Base-by-base conservation (phyloP, 2,329 filamentous ascomycete genomes). In the Biscogniauxia marginata region DNA sequence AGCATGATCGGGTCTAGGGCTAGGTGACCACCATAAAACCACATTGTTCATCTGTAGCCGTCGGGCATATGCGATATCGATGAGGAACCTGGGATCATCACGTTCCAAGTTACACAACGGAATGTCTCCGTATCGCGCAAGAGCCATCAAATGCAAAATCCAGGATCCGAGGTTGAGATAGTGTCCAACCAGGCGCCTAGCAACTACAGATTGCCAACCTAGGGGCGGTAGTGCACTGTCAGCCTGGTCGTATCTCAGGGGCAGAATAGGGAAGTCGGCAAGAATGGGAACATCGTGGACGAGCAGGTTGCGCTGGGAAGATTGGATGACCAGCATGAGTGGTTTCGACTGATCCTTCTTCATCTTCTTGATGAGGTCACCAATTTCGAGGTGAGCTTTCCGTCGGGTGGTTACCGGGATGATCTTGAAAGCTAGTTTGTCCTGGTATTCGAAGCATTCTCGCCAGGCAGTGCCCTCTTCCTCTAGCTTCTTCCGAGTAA, bases 21-120 rank as follows among this genome's bases (percentile, higher is more conserved):
- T 87, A 8, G 85, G 81, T 18, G 93, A 98, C 95, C 95, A 99
- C 95, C 95, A 99, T 6, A 99, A 79, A 5, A 99, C 90, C 1
- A 99, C 91, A 55, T 93, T 92, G 69, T 93, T 96, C 63, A 90
- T 88, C 68, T 96, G 91, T 51, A 99, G 77, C 18, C 93, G 84
- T 55, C 96, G 83, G 0, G 95, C 95, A 71, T 98, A 99, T 0
- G 93, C 90, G 54, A 99, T 85, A 70, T 99, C 95, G 65, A 99
- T 99, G 53, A 99, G 77, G 76, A 95, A 98, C 3, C 91, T 86
- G 23, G 95, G 93, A 66, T 99, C 95, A 63, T 98, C 95, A 46
- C 88, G 87, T 71, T 98, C 95, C 25, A 99, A 77, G 66, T 99
- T 99, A 74, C 95, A 98, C 7, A 99, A 80, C 1, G 95, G 95